phyloP scores from a whole-genome alignment of 345 rosid species.

The Euphorbia tirucalli region DNA sequence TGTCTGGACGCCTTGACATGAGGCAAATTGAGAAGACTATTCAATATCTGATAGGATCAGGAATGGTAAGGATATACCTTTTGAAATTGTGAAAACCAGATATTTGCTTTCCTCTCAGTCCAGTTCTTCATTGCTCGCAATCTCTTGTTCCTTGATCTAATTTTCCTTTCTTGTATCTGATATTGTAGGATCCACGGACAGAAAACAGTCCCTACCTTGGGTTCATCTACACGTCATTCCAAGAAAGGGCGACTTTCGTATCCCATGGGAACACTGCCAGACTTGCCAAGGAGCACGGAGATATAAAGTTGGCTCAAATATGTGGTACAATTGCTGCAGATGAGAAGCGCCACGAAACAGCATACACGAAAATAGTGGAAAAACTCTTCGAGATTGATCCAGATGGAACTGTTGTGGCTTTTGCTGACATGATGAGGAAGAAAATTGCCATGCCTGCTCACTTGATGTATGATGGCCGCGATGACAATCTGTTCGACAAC shows the following conservation, averaged over 20 bases:
- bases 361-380: conserved; percentile 81
- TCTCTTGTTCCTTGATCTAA: background rate
- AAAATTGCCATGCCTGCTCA: conserved; percentile 97
- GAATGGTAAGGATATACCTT: conserved; percentile 51
- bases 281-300: conserved; percentile 82
- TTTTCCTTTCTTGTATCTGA: background rate
- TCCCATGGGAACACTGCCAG: conserved; percentile 96
- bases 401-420: conserved; percentile 61
- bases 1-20: conserved; percentile 68
- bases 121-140: background rate
- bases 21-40: conserved; percentile 68
- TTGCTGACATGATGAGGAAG: conserved; percentile 97
- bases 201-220: conserved; percentile 91
- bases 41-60: conserved; percentile 67
- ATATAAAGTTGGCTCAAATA: conserved; percentile 74
- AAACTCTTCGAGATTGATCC: conserved; percentile 91
- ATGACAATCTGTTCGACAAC: conserved; percentile 69
- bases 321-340: conserved; percentile 89
- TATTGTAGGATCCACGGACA: conserved; percentile 65
- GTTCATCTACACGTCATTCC: conserved; percentile 90
- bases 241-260: conserved; percentile 94
- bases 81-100: background rate
- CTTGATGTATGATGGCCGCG: conserved; percentile 78
- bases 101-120: background rate
- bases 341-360: conserved; percentile 94